Evolutionary conservation across 495 filamentous ascomycete species (phyloP).

Genomic region (Pyrenopolyporus hunteri): DNA sequence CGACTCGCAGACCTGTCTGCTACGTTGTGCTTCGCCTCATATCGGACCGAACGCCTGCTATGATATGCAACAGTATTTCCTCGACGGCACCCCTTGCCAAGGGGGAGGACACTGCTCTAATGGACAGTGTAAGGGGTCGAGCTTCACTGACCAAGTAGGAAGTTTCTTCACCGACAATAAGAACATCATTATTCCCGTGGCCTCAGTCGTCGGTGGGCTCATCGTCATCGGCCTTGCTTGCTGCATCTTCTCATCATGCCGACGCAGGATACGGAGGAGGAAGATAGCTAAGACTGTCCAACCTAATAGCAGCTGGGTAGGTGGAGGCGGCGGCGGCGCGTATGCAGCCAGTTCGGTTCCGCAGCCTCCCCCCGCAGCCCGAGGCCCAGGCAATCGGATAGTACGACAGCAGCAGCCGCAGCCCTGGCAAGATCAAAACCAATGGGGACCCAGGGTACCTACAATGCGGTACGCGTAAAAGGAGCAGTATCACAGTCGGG

Average conservation of each 20-base stretch:
- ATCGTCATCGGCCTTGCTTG: slow-evolving; percentile 65
- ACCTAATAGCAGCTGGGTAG: slow-evolving; percentile 38
- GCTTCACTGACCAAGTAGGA: slow-evolving; percentile 62
- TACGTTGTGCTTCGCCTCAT: slow-evolving; percentile 77
- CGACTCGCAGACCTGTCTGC: slow-evolving; percentile 69
- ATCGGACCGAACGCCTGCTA: slow-evolving; percentile 70
- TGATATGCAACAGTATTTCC: slow-evolving; percentile 85
- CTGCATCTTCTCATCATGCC: slow-evolving; percentile 64
- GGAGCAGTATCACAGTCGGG: not conserved
- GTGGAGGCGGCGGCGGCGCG: slow-evolving; percentile 28
- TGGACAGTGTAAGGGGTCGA: slow-evolving; percentile 71
- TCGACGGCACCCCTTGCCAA: slow-evolving; percentile 89
- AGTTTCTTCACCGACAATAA: slow-evolving; percentile 75
- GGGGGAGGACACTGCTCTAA: slow-evolving; percentile 81
- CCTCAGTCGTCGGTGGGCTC: slow-evolving; percentile 68
- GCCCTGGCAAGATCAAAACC: slow-evolving; percentile 28
- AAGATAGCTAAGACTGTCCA: slow-evolving; percentile 31
- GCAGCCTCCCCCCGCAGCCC: slow-evolving; percentile 18
- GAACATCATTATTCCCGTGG: slow-evolving; percentile 77
- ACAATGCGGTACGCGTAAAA: slow-evolving; percentile 39
- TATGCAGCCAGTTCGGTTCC: slow-evolving; percentile 10
- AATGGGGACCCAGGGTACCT: slow-evolving; percentile 20
- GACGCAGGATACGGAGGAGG: slow-evolving; percentile 44
- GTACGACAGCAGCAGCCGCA: slow-evolving; percentile 29
- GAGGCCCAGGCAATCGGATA: slow-evolving; percentile 4